Base-by-base conservation (phyloP, 2,329 filamentous ascomycete genomes). In the Tolypocladium paradoxum region DNA sequence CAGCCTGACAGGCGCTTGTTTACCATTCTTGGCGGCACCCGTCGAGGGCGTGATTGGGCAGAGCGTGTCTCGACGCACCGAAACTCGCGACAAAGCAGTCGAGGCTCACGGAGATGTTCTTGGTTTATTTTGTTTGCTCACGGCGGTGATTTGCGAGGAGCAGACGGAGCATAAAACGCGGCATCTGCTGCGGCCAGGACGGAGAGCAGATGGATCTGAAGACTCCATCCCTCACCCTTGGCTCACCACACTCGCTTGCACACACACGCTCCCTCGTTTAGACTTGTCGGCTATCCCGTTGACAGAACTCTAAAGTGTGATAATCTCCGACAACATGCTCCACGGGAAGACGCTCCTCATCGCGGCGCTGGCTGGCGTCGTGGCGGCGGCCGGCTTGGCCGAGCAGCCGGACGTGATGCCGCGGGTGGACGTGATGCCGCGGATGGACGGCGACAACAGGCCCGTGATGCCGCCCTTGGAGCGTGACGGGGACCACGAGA, bases 261-360 rank as follows among this genome's bases (percentile, higher is more conserved):
- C 6, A 12, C 4, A 31, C 2, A 12, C 47, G 20, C 12, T 35
- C 31, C 18, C 46, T 35, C 1, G 46, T n/a, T n/a, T n/a, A n/a
- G 29, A 34, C 33, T 24, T 6, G 40, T 18, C 37, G 24, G 2
- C 20, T 8, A 9, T 22, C n/a, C 11, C n/a, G n/a, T 22, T 40
- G n/a, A 5, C 9, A 14, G 9, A 16, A 24, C 20, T 14, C n/a
- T 20, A 38, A 18, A n/a, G 20, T 20, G n/a, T n/a, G n/a, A n/a
- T 18, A 4, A n/a, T 16, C 8, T 24, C 7, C 24, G 45, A 40
- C 53, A 54, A 54, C 4, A 55, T 52, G 54, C 34, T 55, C 37
- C 49, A 20, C 58, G 52, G 54, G 57, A 64, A 60, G 47, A 66
- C 65, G 58, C 58, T 62, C 56, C 49, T 62, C 58, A 55, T 60